Percentiles rank a stretch among this genome's conserved stretches.
phyloP scores from a whole-genome alignment of 148 eudicot species.

The Fagopyrum tataricum region DNA sequence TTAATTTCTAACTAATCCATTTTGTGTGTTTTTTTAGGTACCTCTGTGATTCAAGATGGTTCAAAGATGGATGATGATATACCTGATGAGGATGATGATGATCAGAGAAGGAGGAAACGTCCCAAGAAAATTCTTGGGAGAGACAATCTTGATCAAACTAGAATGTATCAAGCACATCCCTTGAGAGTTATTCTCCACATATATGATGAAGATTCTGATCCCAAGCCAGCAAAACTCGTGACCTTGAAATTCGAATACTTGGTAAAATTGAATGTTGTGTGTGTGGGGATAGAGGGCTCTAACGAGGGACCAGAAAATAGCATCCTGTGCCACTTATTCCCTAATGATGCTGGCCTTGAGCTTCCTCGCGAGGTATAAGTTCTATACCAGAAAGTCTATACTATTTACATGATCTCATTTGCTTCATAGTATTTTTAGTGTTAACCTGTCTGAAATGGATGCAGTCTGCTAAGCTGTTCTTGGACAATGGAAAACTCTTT shows the following conservation, averaged over 20 bases:
- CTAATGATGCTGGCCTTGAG: slow-evolving; percentile 82
- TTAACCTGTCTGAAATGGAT: slow-evolving; percentile 7
- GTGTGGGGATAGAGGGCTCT: slow-evolving; percentile 83
- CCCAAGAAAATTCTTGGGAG: slow-evolving; percentile 64
- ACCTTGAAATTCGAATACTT: slow-evolving; percentile 82
- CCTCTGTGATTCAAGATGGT: slow-evolving; percentile 44
- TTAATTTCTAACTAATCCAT: neutral
- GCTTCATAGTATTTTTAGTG: neutral
- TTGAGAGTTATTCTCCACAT: slow-evolving; percentile 64
- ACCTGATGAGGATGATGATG: slow-evolving; percentile 93
- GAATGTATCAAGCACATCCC: slow-evolving; percentile 78
- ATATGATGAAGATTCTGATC: slow-evolving; percentile 51
- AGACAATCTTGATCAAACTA: slow-evolving; percentile 59
- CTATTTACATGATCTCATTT: slow-evolving; percentile 4
- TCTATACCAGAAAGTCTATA: neutral
- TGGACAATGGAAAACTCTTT: slow-evolving; percentile 49
- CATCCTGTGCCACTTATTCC: slow-evolving; percentile 85
- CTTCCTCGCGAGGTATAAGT: slow-evolving; percentile 78
- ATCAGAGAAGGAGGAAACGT: slow-evolving; percentile 86
- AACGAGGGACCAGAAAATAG: slow-evolving; percentile 55
- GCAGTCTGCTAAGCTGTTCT: slow-evolving; percentile 80
- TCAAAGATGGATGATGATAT: slow-evolving; percentile 71
- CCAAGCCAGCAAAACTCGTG: slow-evolving; percentile 54
- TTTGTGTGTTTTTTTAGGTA: slow-evolving; percentile 24
- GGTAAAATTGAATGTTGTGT: slow-evolving; percentile 72